Percentiles rank a stretch among this genome's conserved stretches.
phyloP scores from a whole-genome alignment of 352 stramenopile genomes.

The Pythium apleroticum region DNA sequence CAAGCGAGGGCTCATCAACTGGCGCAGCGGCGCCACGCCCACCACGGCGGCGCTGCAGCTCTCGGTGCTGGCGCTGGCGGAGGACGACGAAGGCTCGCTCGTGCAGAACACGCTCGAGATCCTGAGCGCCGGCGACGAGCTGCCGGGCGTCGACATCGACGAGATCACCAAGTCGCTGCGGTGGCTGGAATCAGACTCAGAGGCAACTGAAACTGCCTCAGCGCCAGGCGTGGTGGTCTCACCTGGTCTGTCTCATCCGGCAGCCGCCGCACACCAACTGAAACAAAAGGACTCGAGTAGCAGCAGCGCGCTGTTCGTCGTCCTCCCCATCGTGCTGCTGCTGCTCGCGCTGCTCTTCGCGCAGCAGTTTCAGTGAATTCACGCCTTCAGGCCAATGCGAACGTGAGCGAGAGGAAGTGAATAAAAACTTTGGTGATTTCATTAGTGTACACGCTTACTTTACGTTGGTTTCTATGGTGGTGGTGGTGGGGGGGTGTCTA shows the following conservation, averaged over 20 bases:
- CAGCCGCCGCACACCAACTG: slow-evolving; percentile 13
- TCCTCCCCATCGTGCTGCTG: slow-evolving; percentile 39
- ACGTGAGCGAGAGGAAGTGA: too few species aligned
- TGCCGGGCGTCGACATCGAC: slow-evolving; percentile 18
- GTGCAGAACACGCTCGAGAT: slow-evolving; percentile 66
- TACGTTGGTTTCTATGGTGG: slow-evolving; percentile 14
- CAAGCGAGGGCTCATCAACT: slow-evolving; percentile 44
- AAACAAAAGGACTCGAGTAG: background rate
- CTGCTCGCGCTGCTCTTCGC: slow-evolving; percentile 29
- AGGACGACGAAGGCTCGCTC: slow-evolving; percentile 39
- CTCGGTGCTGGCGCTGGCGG: slow-evolving; percentile 49
- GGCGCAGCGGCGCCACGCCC: slow-evolving; percentile 28
- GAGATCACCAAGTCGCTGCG: slow-evolving; percentile 9
- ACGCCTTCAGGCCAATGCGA: too few species aligned
- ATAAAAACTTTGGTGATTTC: slow-evolving; percentile 2
- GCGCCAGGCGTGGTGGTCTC: slow-evolving; percentile 10
- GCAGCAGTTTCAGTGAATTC: slow-evolving; percentile 7
- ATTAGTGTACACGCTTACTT: slow-evolving; percentile 26
- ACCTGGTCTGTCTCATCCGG: slow-evolving; percentile 1
- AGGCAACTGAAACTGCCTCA: background rate
- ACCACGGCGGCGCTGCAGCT: slow-evolving; percentile 27
- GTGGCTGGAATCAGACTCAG: slow-evolving; percentile 21
- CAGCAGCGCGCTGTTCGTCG: slow-evolving; percentile 28
- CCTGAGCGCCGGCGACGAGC: slow-evolving; percentile 32
- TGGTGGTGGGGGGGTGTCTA: slow-evolving; percentile 4